Evolutionary conservation across 495 filamentous ascomycete genomes (phyloP), one percentile per base, ranked within the genome.

Genomic region (Xylaria nigripes): DNA sequence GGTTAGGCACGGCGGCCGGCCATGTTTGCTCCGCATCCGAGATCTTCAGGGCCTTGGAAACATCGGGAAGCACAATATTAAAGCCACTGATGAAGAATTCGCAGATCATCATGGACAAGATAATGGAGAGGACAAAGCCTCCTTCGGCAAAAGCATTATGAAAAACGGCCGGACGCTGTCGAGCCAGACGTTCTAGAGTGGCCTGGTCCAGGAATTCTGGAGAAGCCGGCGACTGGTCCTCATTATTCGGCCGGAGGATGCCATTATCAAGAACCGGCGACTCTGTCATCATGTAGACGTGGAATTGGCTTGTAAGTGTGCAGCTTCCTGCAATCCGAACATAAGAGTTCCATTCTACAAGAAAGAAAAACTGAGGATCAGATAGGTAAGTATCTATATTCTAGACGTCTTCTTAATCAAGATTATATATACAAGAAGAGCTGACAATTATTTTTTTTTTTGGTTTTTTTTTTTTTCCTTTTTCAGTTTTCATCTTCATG

Each of bases 1-100:
- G 75, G 6, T 86, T 85, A 56, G 92, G 84, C 21, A 89, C 84
- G 46, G 76, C 85, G 3, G 90, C 83, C 0, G 90, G 90, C 90
- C 90, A 95, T 23, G 86, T 88, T 6, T 76, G 74, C 0, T 83
- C 79, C 2, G 75, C 70, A 12, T 73, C 61, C 0, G 87, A 81
- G 34, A 94, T 89, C 9, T 81, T 42, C 3, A 94, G 74, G 19
- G 82, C 76, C 15, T 68, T 61, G 23, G 81, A 70, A 9, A 95
- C 60, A 0, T 81, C 80, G 8, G 90, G 90, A 1, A 91, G 69
- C 48, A 95, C 75, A 57, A 94, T 81, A 60, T 87, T 92, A 68
- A 90, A 95, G 43, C 90, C 90, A 40, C 85, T 89, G 32, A 92
- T 83, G 63, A 89, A 90, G 68, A 88, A 95, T 72, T 94, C 81